Evolutionary conservation across 768 basidiomycete genomes (phyloP).

Genomic region (Rubroboletus satanas): DNA sequence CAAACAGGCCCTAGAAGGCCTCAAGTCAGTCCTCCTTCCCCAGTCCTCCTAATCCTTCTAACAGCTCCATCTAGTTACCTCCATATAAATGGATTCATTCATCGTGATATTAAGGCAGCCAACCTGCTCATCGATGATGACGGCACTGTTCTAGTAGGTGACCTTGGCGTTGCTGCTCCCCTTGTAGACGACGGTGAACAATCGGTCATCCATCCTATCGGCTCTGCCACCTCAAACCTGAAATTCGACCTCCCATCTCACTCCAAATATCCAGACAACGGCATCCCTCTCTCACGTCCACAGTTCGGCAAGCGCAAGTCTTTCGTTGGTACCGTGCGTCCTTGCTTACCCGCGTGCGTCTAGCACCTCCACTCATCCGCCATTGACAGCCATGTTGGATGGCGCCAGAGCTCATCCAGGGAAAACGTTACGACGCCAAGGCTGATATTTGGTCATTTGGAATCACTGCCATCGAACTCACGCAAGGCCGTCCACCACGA

Average conservation of each 20-base stretch:
- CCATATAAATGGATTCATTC: conserved; percentile 88
- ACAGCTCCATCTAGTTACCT: conserved; percentile 53
- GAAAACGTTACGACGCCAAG: conserved; percentile 76
- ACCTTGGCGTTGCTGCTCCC: conserved; percentile 89
- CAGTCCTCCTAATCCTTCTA: not conserved
- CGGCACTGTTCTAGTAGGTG: conserved; percentile 86
- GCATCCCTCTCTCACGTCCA: conserved; percentile 31
- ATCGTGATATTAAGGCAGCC: conserved; percentile 91
- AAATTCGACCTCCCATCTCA: conserved; percentile 33
- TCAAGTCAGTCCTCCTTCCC: conserved; percentile 54
- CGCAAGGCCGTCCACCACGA: conserved; percentile 83
- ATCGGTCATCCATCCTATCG: conserved; percentile 24
- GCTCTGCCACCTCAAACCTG: conserved; percentile 29
- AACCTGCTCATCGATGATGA: conserved; percentile 91
- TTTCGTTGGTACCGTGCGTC: conserved; percentile 83
- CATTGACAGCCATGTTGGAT: conserved; percentile 81
- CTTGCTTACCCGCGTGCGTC: not conserved
- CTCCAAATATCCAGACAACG: not conserved
- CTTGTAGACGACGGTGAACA: conserved; percentile 62
- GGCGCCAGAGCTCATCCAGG: conserved; percentile 91
- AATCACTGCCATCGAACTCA: conserved; percentile 88
- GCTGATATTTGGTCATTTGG: conserved; percentile 98
- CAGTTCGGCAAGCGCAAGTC: conserved; percentile 76
- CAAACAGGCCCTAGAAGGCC: conserved; percentile 81
- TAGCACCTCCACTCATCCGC: not conserved